phyloP scores from a whole-genome alignment of 2,329 filamentous ascomycete species.

The Lasiodiplodia citricola region DNA sequence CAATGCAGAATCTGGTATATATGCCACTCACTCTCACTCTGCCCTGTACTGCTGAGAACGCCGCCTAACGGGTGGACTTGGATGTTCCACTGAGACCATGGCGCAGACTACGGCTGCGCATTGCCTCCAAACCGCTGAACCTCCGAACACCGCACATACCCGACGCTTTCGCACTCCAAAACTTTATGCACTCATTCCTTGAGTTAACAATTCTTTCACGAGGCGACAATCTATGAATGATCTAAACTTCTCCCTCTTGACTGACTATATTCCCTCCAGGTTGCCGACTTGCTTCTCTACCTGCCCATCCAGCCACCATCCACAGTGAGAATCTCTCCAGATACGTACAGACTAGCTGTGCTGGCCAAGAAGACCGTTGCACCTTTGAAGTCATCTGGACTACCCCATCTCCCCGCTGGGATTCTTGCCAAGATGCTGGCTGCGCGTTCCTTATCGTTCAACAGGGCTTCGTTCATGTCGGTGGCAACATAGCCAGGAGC shows the following conservation, averaged over 20 bases:
- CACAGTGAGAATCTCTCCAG: slow-evolving; percentile 79
- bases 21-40: too few relatives aligned
- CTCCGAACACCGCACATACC: background rate
- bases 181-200: background rate
- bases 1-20: too few relatives aligned
- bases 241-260: too few relatives aligned
- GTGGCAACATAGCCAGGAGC: slow-evolving; percentile 89
- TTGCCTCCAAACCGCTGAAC: background rate
- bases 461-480: slow-evolving; percentile 86
- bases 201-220: background rate
- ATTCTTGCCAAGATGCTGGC: slow-evolving; percentile 79
- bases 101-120: background rate
- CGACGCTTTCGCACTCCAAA: background rate
- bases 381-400: slow-evolving; percentile 86
- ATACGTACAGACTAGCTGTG: slow-evolving; percentile 77
- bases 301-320: slow-evolving; percentile 95
- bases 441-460: slow-evolving; percentile 72
- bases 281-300: slow-evolving; percentile 46
- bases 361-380: slow-evolving; percentile 78
- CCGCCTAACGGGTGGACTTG: too few relatives aligned
- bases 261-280: too few relatives aligned
- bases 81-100: background rate
- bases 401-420: slow-evolving; percentile 82
- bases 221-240: background rate
- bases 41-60: too few relatives aligned